Conservation (phyloP, 768 basidiomycete species). For the Mycena kentingensis region DNA sequence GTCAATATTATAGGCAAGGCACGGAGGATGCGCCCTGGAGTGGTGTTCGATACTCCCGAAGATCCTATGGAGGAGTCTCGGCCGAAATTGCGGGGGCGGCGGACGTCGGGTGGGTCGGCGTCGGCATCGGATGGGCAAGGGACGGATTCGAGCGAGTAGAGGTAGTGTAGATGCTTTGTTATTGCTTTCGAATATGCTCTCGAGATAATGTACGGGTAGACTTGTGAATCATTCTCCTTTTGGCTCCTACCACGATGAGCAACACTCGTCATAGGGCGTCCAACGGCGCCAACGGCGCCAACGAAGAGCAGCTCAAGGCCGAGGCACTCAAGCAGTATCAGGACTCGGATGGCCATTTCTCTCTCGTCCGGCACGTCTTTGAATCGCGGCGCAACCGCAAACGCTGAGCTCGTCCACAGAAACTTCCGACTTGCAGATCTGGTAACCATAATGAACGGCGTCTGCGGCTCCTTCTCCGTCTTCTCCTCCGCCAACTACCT, state of each 20-base stretch:
- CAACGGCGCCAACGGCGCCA: no score
- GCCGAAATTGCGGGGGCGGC: background rate
- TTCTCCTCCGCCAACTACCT: constrained; percentile 93
- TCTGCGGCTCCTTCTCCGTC: constrained; percentile 95
- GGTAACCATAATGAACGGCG: constrained; percentile 98
- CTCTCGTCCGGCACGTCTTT: constrained; percentile 79
- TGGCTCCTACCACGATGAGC: background rate
- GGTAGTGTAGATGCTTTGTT: background rate
- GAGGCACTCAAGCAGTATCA: constrained; percentile 77
- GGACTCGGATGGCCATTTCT: constrained; percentile 94
- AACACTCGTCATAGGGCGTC: no score
- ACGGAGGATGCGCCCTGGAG: constrained; percentile 58
- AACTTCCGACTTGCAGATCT: constrained; percentile 98
- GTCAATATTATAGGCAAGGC: constrained; percentile 41
- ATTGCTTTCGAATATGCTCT: constrained; percentile 2
- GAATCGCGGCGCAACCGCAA: constrained; percentile 15
- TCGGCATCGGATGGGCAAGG: background rate
- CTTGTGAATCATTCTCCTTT: background rate
- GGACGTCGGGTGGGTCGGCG: no score
- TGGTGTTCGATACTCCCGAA: constrained; percentile 65
- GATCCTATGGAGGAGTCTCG: constrained; percentile 45
- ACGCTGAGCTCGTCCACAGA: constrained; percentile 43
- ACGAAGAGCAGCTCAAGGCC: constrained; percentile 18
- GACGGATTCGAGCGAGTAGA: background rate
- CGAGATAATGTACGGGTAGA: background rate